A percentile compares a stretch with the other conserved stretches of the same genome.
These are phyloP conservation scores for Calonectria pseudoturangicola DNA, from an alignment of 2,329 filamentous ascomycete species.

Conservation along the genomic window DNA sequence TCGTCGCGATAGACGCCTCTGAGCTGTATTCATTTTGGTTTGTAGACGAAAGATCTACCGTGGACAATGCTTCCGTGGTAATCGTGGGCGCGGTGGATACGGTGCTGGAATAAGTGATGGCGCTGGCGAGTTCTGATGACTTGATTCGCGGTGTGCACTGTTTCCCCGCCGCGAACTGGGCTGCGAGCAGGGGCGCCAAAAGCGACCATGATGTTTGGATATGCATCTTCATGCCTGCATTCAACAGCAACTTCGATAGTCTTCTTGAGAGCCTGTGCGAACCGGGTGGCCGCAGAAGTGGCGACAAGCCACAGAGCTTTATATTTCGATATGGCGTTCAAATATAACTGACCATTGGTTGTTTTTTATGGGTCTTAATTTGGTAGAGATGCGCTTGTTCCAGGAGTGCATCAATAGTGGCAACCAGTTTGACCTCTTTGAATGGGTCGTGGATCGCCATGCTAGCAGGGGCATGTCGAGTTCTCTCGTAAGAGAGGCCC, in stretches of 20 bases:
- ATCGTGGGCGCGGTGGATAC: background rate
- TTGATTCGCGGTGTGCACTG: background rate
- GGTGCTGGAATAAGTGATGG: background rate
- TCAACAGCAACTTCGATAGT: background rate
- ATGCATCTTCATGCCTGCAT: background rate
- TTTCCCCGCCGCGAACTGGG: background rate
- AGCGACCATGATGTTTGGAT: conserved; percentile 3
- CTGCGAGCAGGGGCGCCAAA: background rate
- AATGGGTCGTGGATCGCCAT: background rate
- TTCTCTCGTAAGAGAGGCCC: background rate
- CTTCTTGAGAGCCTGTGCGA: background rate
- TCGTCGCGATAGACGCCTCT: background rate
- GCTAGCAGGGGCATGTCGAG: background rate
- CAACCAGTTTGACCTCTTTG: background rate
- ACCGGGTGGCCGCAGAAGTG: background rate
- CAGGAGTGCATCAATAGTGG: background rate
- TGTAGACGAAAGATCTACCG: background rate
- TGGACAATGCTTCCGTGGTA: background rate
- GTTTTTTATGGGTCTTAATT: conserved; percentile 5
- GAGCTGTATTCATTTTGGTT: background rate
- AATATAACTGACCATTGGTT: background rate
- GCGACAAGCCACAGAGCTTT: background rate
- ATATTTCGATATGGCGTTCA: background rate
- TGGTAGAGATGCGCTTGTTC: background rate
- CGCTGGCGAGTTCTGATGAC: background rate